These are phyloP conservation scores for Pythium brassicae DNA, from an alignment of 352 stramenopile genomes.

Conservation along the genomic window DNA sequence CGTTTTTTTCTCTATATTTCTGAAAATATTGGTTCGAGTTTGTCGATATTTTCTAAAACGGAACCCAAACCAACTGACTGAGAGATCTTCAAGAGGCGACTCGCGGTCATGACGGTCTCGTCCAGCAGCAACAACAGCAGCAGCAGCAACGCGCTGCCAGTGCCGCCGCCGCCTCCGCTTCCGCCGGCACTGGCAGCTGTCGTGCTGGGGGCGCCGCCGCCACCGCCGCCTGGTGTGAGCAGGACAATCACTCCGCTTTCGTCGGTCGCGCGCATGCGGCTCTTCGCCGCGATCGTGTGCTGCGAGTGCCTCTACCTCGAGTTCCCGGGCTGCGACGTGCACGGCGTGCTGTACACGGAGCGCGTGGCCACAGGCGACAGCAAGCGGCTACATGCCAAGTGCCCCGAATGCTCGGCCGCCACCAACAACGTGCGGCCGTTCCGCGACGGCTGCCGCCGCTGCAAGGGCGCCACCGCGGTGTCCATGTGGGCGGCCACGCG, in stretches of 20 bases:
- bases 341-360: conserved; percentile 80
- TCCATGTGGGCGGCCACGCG: conserved; percentile 69
- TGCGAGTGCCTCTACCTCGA: conserved; percentile 81
- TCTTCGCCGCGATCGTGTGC: conserved; percentile 81
- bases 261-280: conserved; percentile 27
- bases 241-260: not conserved
- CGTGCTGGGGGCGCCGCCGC: not conserved
- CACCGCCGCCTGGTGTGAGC: not conserved
- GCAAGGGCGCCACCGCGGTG: conserved; percentile 65
- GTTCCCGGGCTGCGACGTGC: conserved; percentile 84
- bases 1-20: conserved; percentile 1
- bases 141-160: conserved; percentile 2
- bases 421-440: conserved; percentile 84
- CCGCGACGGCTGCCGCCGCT: conserved; percentile 77
- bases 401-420: conserved; percentile 69
- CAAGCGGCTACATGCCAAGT: conserved; percentile 62
- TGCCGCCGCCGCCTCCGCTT: not conserved
- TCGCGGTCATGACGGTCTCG: conserved; percentile 36
- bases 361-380: conserved; percentile 15
- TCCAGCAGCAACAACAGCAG: conserved; percentile 26
- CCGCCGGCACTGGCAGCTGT: conserved; percentile 1
- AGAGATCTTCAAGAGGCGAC: conserved; percentile 8
- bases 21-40: too few species aligned
- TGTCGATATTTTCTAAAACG: not conserved
- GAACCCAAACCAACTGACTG: conserved; percentile 6